Conservation (phyloP, 2,329 filamentous ascomycete genomes). For the Cordyceps fumosorosea region DNA sequence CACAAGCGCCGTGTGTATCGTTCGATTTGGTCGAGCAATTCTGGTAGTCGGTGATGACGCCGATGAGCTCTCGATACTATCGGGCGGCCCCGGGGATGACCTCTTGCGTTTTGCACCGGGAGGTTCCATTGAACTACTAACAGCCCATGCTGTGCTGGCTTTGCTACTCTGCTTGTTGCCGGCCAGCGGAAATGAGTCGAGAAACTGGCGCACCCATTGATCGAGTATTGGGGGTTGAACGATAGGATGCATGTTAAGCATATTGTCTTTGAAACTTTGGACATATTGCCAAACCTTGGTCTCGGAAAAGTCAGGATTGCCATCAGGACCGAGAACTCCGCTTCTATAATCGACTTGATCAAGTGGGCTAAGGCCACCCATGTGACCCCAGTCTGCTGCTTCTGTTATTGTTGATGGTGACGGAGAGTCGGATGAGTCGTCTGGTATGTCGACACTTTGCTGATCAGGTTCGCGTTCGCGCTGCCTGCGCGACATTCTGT, state of each 20-base stretch:
- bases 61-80: conserved; percentile 24
- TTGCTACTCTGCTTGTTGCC: conserved; percentile 24
- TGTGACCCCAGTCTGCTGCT: conserved; percentile 52
- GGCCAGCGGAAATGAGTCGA: conserved; percentile 38
- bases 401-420: conserved; percentile 48
- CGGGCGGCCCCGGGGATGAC: conserved; percentile 33
- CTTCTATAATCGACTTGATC: conserved; percentile 33
- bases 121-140: conserved; percentile 23
- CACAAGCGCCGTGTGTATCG: conserved; percentile 74
- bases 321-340: conserved; percentile 34
- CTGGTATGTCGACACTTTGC: conserved; percentile 34
- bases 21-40: conserved; percentile 51
- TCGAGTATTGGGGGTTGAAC: conserved; percentile 48
- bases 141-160: conserved; percentile 26
- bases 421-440: conserved; percentile 46
- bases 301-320: conserved; percentile 49
- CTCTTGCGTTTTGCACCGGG: conserved; percentile 50
- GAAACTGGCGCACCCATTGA: conserved; percentile 46
- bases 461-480: conserved; percentile 31
- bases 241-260: conserved; percentile 60
- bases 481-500: conserved; percentile 48
- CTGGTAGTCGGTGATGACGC: conserved; percentile 29
- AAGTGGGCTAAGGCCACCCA: conserved; percentile 44
- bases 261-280: conserved; percentile 51
- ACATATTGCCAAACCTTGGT: conserved; percentile 47